These are phyloP conservation scores for Penicillium griseofulvum DNA, from an alignment of 2,329 filamentous ascomycete genomes.

Conservation along the genomic window DNA sequence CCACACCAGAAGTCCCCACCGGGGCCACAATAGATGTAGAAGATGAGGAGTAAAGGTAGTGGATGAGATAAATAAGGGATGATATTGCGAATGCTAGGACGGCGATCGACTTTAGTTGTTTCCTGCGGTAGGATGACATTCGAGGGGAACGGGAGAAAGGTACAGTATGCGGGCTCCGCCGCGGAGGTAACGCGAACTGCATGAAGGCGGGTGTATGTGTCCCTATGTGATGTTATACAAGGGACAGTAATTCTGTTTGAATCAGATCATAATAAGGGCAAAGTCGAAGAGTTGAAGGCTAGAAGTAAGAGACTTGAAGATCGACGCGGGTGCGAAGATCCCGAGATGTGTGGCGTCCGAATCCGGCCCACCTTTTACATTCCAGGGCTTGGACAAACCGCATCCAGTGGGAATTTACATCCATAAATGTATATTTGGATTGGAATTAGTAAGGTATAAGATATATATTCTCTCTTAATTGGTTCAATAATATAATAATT, in stretches of 20 bases:
- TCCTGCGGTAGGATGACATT: slow-evolving; percentile 52
- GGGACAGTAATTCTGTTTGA: background rate
- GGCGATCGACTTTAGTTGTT: slow-evolving; percentile 60
- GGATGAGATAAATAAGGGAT: slow-evolving; percentile 61
- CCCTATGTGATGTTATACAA: slow-evolving; percentile 22
- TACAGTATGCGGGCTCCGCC: slow-evolving; percentile 75
- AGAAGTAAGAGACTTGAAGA: slow-evolving; percentile 1
- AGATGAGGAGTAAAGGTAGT: slow-evolving; percentile 37
- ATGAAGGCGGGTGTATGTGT: slow-evolving; percentile 47
- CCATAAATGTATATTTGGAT: background rate
- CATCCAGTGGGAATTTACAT: background rate
- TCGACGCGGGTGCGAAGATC: slow-evolving; percentile 9
- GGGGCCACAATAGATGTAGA: slow-evolving; percentile 27
- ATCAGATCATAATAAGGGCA: slow-evolving; percentile 11
- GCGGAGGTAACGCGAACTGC: slow-evolving; percentile 87
- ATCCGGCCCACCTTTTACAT: slow-evolving; percentile 13
- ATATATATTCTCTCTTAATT: background rate
- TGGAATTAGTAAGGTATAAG: background rate
- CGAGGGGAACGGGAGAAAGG: slow-evolving; percentile 59
- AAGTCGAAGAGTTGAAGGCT: background rate
- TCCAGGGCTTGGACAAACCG: slow-evolving; percentile 8
- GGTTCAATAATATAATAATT: background rate
- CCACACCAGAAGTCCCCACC: slow-evolving; percentile 51
- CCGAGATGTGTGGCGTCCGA: slow-evolving; percentile 4
- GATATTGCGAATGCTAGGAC: slow-evolving; percentile 57